Evolutionary conservation across 78 protist genomes (phyloP).

Genomic region (Dictyostelium intermedium): DNA sequence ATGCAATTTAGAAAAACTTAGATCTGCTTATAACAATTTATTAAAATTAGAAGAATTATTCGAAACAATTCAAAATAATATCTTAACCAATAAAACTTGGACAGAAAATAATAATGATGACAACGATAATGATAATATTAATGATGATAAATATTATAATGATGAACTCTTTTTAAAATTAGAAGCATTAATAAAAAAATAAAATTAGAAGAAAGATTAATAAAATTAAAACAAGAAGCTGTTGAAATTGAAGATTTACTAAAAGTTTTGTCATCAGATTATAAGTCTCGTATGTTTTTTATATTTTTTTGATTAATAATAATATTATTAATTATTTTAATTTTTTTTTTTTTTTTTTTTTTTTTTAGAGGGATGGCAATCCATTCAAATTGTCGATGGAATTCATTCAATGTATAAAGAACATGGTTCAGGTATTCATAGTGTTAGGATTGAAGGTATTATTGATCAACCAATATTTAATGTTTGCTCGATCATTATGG

Average conservation of each 20-base stretch:
- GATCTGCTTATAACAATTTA: not conserved
- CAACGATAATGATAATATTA: too few species aligned
- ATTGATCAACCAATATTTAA: constrained; percentile 37
- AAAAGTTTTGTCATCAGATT: not conserved
- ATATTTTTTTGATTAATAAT: too few species aligned
- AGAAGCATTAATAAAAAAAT: not conserved
- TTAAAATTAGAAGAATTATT: not conserved
- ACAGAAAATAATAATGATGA: not conserved
- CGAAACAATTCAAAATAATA: not conserved
- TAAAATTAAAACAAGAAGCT: constrained; percentile 4
- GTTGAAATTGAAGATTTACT: constrained; percentile 14
- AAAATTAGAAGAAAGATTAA: not conserved
- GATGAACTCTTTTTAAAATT: not conserved
- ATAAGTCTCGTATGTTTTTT: not conserved
- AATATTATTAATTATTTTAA: too few species aligned
- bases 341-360: not conserved
- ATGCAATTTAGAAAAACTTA: constrained; percentile 1
- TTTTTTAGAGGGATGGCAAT: constrained; percentile 34
- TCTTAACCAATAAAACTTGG: not conserved
- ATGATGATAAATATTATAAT: not conserved
- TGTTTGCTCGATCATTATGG: constrained; percentile 38
- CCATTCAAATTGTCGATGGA: constrained; percentile 34
- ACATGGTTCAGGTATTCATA: constrained; percentile 63
- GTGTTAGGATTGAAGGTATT: constrained; percentile 56
- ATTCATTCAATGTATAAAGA: constrained; percentile 57